Conservation (phyloP, 139 green algal genomes). For the Nannochloris sp. region DNA sequence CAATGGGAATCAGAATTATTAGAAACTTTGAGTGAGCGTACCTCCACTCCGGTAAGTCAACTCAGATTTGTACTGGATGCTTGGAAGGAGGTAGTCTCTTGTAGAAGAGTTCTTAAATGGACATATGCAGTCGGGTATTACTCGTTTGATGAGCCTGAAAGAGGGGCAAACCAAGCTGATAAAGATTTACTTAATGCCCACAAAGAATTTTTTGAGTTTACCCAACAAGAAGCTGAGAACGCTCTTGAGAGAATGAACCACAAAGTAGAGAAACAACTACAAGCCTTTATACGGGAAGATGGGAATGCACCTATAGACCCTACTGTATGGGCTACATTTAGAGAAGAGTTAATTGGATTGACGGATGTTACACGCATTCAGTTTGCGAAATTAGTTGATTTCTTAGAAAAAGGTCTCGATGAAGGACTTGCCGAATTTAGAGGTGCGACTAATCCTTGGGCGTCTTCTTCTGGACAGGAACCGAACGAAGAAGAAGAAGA, state of each 20-base stretch:
- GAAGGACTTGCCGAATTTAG: background rate
- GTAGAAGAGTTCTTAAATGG: constrained; percentile 95
- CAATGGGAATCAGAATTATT: constrained; percentile 50
- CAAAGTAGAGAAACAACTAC: constrained; percentile 61
- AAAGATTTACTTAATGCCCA: background rate
- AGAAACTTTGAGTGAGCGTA: constrained; percentile 67
- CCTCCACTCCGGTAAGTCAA: constrained; percentile 74
- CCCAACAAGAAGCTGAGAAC: constrained; percentile 72
- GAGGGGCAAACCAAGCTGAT: background rate
- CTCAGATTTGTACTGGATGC: constrained; percentile 88
- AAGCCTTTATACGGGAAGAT: constrained; percentile 20
- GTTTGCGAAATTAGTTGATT: constrained; percentile 81
- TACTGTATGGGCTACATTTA: constrained; percentile 42
- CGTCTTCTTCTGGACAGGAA: background rate
- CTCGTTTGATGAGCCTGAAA: constrained; percentile 51
- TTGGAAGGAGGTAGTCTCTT: constrained; percentile 81
- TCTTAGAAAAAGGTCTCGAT: constrained; percentile 15
- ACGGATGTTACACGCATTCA: constrained; percentile 77
- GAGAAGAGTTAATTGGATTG: constrained; percentile 77
- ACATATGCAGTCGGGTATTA: constrained; percentile 96
- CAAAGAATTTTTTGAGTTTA: constrained; percentile 86
- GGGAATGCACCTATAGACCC: background rate
- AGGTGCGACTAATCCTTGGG: background rate
- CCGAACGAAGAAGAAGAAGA: background rate
- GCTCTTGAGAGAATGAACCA: constrained; percentile 77